Conservation (phyloP, 371 early-diverging fungal species). For the Massospora cicadina region DNA sequence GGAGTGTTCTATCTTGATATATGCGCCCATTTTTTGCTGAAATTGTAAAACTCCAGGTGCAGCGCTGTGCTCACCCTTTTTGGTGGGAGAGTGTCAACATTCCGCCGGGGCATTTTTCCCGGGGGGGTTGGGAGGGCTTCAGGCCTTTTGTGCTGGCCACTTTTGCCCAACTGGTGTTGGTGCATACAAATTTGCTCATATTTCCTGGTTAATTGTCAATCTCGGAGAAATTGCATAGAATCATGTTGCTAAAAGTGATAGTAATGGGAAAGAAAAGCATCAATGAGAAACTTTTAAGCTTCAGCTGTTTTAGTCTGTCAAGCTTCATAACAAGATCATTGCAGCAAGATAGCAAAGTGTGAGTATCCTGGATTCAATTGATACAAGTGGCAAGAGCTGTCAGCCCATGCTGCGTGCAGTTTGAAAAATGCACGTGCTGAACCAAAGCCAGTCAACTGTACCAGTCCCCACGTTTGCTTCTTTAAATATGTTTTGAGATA, state of each 20-base stretch:
- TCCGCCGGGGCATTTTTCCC: neutral
- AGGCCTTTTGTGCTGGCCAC: no score
- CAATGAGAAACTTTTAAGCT: no score
- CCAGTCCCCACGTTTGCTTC: constrained; percentile 46
- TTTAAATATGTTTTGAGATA: constrained; percentile 35
- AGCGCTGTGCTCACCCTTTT: no score
- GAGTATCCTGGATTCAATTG: constrained; percentile 30
- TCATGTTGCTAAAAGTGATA: no score
- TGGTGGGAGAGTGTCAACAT: no score
- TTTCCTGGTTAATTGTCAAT: no score
- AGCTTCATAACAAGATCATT: neutral
- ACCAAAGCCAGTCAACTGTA: constrained; percentile 47
- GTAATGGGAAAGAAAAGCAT: neutral
- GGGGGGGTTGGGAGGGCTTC: neutral
- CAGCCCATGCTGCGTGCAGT: constrained; percentile 23
- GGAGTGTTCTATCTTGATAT: constrained; percentile 3
- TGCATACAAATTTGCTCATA: no score
- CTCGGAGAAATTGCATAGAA: no score
- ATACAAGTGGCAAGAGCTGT: constrained; percentile 29
- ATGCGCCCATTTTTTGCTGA: no score
- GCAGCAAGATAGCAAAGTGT: constrained; percentile 24
- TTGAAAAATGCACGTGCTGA: constrained; percentile 28
- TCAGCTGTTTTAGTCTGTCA: neutral
- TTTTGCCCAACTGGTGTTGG: no score
- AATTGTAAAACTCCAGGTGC: no score